Conservation (phyloP, 805 yeast genomes). For the Kodamaea nitidulidarum region DNA sequence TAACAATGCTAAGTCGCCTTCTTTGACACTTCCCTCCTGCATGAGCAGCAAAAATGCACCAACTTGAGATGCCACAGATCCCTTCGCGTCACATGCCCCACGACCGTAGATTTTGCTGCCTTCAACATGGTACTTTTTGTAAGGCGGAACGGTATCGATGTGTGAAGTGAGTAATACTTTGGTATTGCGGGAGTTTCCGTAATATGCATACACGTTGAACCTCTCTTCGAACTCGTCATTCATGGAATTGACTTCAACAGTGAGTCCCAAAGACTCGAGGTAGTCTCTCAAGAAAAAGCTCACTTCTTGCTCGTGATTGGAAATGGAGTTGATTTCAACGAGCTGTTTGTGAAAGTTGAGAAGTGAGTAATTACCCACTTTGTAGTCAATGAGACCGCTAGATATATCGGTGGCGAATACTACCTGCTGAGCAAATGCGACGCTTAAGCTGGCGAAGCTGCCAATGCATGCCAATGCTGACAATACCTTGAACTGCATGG, state of each 20-base stretch:
- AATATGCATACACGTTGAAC: conserved; percentile 55
- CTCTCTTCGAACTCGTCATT: conserved; percentile 26
- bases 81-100: conserved; percentile 71
- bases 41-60: conserved; percentile 49
- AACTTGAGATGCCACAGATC: conserved; percentile 60
- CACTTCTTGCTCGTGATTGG: conserved; percentile 27
- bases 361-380: conserved; percentile 14
- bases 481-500: not conserved
- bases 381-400: conserved; percentile 10
- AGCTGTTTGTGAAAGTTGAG: conserved; percentile 24
- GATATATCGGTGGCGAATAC: too few species aligned
- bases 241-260: conserved; percentile 45
- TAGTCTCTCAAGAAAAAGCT: conserved; percentile 37
- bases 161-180: conserved; percentile 57
- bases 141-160: conserved; percentile 73
- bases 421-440: not conserved
- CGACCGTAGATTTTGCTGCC: conserved; percentile 57
- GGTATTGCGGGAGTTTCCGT: conserved; percentile 42
- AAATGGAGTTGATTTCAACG: conserved; percentile 24
- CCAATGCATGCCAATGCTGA: not conserved
- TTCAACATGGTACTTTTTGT: conserved; percentile 44
- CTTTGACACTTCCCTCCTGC: conserved; percentile 31
- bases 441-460: not conserved
- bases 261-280: conserved; percentile 42
- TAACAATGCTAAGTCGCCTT: conserved; percentile 56